phyloP scores from a whole-genome alignment of 1,284 basidiomycete species.

The Garcileccinum viscosum region DNA sequence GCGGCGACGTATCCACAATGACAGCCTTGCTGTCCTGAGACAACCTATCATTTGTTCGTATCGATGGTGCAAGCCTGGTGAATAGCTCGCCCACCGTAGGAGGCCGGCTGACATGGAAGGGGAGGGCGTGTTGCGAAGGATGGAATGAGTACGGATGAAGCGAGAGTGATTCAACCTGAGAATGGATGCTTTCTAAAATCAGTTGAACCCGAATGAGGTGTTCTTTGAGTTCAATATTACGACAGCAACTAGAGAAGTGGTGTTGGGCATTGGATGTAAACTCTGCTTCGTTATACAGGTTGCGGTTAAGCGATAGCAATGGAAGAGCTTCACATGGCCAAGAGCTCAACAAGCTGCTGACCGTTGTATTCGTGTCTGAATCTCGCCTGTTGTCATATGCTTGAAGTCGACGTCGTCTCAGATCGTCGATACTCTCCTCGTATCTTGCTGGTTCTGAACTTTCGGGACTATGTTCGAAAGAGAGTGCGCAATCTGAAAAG shows the following conservation, averaged over 20 bases:
- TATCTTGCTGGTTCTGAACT: not conserved
- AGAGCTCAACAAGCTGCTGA: not conserved
- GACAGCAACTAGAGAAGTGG: conserved; percentile 20
- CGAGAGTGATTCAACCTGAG: not conserved
- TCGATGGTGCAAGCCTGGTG: not conserved
- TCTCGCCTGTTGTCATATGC: conserved; percentile 15
- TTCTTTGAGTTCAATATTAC: conserved; percentile 23
- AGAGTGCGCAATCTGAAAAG: conserved; percentile 7
- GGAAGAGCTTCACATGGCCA: conserved; percentile 29
- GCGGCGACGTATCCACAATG: not conserved
- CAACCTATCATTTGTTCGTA: not conserved
- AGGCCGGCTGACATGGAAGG: not conserved
- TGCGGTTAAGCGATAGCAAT: conserved; percentile 4
- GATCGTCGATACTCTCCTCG: conserved; percentile 7
- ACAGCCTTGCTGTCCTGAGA: not conserved
- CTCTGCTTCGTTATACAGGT: conserved; percentile 9
- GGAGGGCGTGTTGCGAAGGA: not conserved
- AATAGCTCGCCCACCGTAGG: not conserved
- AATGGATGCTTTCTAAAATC: conserved; percentile 4
- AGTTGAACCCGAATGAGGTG: conserved; percentile 13
- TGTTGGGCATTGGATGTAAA: conserved; percentile 8
- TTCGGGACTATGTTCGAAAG: conserved; percentile 22
- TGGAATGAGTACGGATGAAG: not conserved
- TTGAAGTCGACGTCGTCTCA: conserved; percentile 12
- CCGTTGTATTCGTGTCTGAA: conserved; percentile 8